Percentiles rank a stretch among this genome's conserved stretches.
phyloP scores from a whole-genome alignment of 352 stramenopile species.

The Globisporangium camurandrum region DNA sequence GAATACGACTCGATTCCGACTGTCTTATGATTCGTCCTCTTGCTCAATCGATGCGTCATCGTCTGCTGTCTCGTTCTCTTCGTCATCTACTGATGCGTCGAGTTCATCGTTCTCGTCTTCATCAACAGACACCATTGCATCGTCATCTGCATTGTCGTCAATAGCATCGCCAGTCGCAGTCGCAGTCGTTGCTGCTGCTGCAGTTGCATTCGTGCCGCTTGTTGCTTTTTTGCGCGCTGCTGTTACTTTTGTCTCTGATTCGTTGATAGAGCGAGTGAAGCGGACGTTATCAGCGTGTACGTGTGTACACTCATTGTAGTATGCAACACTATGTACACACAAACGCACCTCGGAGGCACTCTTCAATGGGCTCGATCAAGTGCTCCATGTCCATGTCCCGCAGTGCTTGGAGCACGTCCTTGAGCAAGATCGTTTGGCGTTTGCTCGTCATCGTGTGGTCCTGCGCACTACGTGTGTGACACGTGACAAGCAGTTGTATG shows the following conservation, averaged over 20 bases:
- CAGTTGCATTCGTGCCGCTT: slow-evolving; percentile 19
- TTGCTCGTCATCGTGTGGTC: slow-evolving; percentile 61
- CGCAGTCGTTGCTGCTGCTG: not conserved
- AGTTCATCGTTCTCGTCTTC: slow-evolving; percentile 7
- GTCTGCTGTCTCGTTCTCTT: not conserved
- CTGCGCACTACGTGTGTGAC: too few relatives aligned
- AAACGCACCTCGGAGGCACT: slow-evolving; percentile 52
- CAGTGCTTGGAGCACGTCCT: slow-evolving; percentile 66
- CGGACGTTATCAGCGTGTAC: not conserved
- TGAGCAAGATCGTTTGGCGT: slow-evolving; percentile 65
- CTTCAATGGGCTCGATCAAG: slow-evolving; percentile 60
- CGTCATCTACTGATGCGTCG: too few relatives aligned
- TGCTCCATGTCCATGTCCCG: slow-evolving; percentile 73
- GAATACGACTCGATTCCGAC: too few relatives aligned
- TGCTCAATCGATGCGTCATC: not conserved
- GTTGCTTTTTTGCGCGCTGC: slow-evolving; percentile 29
- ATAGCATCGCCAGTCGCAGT: not conserved
- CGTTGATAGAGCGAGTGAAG: not conserved
- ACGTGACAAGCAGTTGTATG: not conserved
- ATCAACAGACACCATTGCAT: slow-evolving; percentile 35
- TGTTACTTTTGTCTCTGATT: slow-evolving; percentile 36
- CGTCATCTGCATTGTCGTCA: slow-evolving; percentile 29
- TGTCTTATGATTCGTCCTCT: too few relatives aligned
- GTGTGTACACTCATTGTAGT: not conserved
- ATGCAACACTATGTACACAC: too few relatives aligned